phyloP scores from a whole-genome alignment of 75 land plant genomes.

The Sequoia sempervirens region DNA sequence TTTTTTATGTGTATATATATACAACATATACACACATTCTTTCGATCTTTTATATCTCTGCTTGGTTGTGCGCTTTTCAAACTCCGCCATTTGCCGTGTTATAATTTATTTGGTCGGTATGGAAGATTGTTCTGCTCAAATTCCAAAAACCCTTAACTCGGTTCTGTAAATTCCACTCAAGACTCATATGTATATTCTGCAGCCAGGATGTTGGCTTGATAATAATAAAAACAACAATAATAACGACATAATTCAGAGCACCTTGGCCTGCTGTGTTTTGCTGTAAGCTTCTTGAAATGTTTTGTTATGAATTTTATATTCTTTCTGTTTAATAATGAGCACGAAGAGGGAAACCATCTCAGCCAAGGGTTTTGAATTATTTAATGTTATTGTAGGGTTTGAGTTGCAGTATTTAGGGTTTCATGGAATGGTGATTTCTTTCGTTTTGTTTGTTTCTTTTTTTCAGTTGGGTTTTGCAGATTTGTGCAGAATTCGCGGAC shows the following conservation, averaged over 20 bases:
- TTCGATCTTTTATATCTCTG: neutral
- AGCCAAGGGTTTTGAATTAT: neutral
- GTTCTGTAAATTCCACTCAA: neutral
- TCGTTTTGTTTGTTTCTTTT: neutral
- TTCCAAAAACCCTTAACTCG: neutral
- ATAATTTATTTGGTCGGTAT: neutral
- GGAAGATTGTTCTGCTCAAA: neutral
- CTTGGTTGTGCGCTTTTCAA: neutral
- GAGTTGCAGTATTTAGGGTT: neutral
- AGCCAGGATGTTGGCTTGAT: neutral
- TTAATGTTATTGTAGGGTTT: neutral
- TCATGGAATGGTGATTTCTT: neutral
- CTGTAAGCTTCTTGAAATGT: neutral
- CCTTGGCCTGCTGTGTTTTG: neutral
- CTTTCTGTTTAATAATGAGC: neutral
- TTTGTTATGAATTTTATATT: neutral
- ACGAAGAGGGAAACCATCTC: neutral
- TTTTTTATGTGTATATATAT: neutral
- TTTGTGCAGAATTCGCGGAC: neutral
- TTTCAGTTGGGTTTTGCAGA: neutral
- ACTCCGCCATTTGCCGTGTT: neutral
- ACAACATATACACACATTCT: neutral
- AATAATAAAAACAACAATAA: neutral
- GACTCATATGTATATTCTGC: neutral
- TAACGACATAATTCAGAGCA: neutral